Evolutionary conservation across 108 stramenopile species (phyloP).

Genomic region (Chaetoceros tenuissimus): DNA sequence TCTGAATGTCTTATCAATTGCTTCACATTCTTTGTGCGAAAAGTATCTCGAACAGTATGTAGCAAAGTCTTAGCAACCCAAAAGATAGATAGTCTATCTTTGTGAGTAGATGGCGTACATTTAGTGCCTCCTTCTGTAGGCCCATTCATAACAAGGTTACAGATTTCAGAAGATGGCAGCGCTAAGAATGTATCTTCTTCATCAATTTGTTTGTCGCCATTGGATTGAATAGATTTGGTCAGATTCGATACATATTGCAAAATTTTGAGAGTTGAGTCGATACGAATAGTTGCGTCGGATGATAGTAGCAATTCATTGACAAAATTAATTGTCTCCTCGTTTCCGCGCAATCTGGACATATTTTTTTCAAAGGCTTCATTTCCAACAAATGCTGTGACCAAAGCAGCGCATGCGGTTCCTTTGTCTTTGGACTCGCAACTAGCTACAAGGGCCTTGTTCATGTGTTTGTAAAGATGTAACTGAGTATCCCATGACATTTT

Average conservation of each 20-base stretch:
- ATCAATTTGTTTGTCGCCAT: too few species aligned
- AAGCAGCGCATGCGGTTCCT: conserved; percentile 23
- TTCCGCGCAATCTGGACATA: neutral
- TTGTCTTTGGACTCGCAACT: neutral
- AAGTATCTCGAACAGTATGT: conserved; percentile 8
- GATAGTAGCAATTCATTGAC: neutral
- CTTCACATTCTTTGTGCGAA: conserved; percentile 19
- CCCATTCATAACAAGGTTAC: neutral
- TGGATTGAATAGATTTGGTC: conserved; percentile 8
- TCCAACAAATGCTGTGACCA: conserved; percentile 35
- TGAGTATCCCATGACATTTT: neutral
- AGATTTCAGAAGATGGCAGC: neutral
- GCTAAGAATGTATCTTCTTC: neutral
- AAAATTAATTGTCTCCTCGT: neutral
- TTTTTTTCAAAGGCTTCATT: conserved; percentile 5
- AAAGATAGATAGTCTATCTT: neutral
- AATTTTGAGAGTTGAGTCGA: conserved; percentile 15
- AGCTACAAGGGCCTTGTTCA: conserved; percentile 26
- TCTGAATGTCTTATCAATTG: conserved; percentile 31
- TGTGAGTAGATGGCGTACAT: neutral
- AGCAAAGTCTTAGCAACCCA: neutral
- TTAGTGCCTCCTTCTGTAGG: neutral
- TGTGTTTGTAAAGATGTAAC: conserved; percentile 18
- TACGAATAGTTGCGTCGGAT: neutral
- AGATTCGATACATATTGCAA: conserved; percentile 35